Evolutionary conservation across 129 eudicot species (phyloP).

Genomic region (carrot (Daucus carota)): DNA sequence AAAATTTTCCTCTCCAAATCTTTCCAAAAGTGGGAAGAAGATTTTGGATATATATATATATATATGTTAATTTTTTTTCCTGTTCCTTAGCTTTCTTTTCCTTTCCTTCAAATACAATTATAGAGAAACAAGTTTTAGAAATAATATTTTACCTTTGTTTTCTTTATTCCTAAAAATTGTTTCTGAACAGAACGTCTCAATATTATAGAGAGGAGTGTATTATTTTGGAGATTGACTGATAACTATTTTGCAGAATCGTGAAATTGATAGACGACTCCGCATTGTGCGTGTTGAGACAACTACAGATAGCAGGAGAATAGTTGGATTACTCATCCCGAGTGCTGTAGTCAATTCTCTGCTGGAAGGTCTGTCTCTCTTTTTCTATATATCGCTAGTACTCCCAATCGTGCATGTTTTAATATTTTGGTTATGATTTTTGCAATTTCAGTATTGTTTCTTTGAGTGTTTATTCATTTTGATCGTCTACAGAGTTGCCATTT

Average conservation of each 20-base stretch:
- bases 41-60: too few relatives aligned
- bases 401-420: background rate
- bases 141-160: too few relatives aligned
- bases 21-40: too few relatives aligned
- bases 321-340: slow-evolving; percentile 89
- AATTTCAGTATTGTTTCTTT: background rate
- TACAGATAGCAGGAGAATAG: slow-evolving; percentile 73
- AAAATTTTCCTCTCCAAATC: too few relatives aligned
- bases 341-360: slow-evolving; percentile 74
- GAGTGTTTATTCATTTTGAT: background rate
- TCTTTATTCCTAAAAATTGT: too few relatives aligned
- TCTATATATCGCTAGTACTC: background rate
- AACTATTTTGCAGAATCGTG: slow-evolving; percentile 48
- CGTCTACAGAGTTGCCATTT: slow-evolving; percentile 55
- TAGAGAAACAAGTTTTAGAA: too few relatives aligned
- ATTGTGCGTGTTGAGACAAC: slow-evolving; percentile 93
- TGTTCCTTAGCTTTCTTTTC: too few relatives aligned
- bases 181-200: background rate
- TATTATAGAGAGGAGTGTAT: background rate
- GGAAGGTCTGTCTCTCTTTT: slow-evolving; percentile 48
- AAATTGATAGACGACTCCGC: slow-evolving; percentile 72
- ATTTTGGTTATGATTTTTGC: background rate
- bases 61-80: too few relatives aligned
- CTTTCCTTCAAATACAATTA: too few relatives aligned
- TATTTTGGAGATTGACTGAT: background rate